Percentiles rank a stretch among this genome's conserved stretches.
phyloP scores from a whole-genome alignment of 2,329 filamentous ascomycete genomes.

The Sclerotinia borealis region DNA sequence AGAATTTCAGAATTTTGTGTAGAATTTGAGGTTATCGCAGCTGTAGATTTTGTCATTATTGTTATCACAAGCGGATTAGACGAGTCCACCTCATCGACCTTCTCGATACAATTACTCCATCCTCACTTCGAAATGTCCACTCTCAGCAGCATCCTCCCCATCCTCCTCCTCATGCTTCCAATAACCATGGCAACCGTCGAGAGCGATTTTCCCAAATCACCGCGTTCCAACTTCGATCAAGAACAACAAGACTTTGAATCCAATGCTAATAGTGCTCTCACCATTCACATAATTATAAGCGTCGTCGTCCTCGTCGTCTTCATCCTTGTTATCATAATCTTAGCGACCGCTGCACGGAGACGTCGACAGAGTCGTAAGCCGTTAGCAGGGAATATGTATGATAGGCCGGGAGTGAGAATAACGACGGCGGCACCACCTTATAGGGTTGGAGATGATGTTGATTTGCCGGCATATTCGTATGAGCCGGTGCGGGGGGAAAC shows the following conservation, averaged over 20 bases:
- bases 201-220: neutral
- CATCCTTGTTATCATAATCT: neutral
- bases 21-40: too few relatives aligned
- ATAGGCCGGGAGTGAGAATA: neutral
- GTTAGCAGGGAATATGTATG: neutral
- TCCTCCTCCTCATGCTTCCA: neutral
- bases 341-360: neutral
- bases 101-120: neutral
- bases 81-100: neutral
- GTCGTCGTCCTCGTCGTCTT: neutral
- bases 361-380: neutral
- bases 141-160: neutral
- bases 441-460: neutral
- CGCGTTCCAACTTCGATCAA: neutral
- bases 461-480: neutral
- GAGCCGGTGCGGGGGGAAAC: neutral
- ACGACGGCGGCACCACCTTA: neutral
- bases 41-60: too few relatives aligned
- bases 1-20: too few relatives aligned
- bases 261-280: neutral
- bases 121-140: neutral
- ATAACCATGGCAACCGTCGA: neutral
- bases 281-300: neutral
- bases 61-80: too few relatives aligned
- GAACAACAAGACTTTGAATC: neutral